Percentiles rank a stretch among this genome's conserved stretches.
Conservation (phyloP, 768 basidiomycete genomes). For the Roridomyces roridus region DNA sequence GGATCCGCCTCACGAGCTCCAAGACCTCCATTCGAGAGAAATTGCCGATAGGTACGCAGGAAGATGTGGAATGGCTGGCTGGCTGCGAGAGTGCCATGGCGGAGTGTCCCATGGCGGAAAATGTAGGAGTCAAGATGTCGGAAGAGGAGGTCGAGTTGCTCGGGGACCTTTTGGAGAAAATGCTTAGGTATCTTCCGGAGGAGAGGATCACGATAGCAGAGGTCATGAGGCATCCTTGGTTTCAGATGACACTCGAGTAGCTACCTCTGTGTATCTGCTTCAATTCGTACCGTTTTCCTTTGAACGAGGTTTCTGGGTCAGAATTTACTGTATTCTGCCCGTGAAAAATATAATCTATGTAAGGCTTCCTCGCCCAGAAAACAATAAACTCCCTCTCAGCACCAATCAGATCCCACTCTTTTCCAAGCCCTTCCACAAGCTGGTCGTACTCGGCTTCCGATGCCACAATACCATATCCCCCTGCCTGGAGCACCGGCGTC, state of each 20-base stretch:
- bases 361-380: slow-evolving; percentile 7
- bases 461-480: slow-evolving; percentile 5
- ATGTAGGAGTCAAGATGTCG: slow-evolving; percentile 28
- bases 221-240: slow-evolving; percentile 43
- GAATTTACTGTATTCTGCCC: no score
- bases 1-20: slow-evolving; percentile 27
- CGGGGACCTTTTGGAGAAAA: slow-evolving; percentile 45
- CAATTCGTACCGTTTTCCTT: no score
- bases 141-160: slow-evolving; percentile 42
- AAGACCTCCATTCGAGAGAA: slow-evolving; percentile 35
- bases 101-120: slow-evolving; percentile 43
- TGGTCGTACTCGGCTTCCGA: slow-evolving; percentile 12
- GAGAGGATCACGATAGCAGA: slow-evolving; percentile 44
- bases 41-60: slow-evolving; percentile 37
- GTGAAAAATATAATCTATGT: no score
- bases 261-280: no score
- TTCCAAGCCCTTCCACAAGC: slow-evolving; percentile 2
- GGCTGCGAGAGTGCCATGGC: no score
- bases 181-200: slow-evolving; percentile 47
- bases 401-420: slow-evolving; percentile 4
- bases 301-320: no score
- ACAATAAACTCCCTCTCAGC: background rate
- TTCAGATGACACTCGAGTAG: no score
- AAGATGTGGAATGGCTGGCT: slow-evolving; percentile 29
- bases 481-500: slow-evolving; percentile 13